These are phyloP conservation scores for Trichosporon sp. DNA, from an alignment of 1,284 basidiomycete genomes.

Conservation along the genomic window DNA sequence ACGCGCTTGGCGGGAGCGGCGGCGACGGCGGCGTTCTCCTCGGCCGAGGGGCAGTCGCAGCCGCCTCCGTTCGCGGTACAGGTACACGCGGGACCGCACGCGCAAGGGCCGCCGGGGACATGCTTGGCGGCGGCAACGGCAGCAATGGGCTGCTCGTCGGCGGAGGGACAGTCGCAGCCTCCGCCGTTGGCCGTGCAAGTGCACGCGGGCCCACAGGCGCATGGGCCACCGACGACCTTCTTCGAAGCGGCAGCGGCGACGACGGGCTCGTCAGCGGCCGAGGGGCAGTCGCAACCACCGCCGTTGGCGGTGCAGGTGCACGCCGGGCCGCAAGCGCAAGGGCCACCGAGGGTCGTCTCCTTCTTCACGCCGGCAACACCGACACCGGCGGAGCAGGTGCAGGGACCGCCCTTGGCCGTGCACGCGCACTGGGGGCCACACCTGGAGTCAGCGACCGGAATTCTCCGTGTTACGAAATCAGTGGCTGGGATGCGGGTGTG, in stretches of 20 bases:
- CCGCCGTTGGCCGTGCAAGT: conserved; percentile 5
- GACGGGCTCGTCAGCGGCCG: not conserved
- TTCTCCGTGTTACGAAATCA: not conserved
- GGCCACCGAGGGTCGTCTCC: not conserved
- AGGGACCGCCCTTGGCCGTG: not conserved
- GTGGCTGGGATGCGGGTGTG: not conserved
- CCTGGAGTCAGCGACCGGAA: not conserved
- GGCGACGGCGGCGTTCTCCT: not conserved
- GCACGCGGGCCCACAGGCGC: conserved; percentile 6
- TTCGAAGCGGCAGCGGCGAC: not conserved
- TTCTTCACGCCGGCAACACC: not conserved
- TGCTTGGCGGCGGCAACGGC: not conserved
- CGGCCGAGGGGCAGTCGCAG: conserved; percentile 16
- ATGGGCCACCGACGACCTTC: conserved; percentile 12
- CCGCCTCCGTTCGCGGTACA: conserved; percentile 18
- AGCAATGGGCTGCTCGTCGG: not conserved
- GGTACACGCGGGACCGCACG: conserved; percentile 2
- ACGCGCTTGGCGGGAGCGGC: conserved; percentile 2
- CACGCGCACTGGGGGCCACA: not conserved
- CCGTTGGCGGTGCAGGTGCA: conserved; percentile 12
- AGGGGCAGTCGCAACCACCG: not conserved
- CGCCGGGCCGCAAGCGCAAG: conserved; percentile 13
- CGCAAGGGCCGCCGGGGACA: not conserved
- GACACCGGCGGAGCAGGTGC: not conserved
- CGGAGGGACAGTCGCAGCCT: conserved; percentile 8